Conservation (phyloP, 2,329 filamentous ascomycete species). For the Aspergillus viridinutans region DNA sequence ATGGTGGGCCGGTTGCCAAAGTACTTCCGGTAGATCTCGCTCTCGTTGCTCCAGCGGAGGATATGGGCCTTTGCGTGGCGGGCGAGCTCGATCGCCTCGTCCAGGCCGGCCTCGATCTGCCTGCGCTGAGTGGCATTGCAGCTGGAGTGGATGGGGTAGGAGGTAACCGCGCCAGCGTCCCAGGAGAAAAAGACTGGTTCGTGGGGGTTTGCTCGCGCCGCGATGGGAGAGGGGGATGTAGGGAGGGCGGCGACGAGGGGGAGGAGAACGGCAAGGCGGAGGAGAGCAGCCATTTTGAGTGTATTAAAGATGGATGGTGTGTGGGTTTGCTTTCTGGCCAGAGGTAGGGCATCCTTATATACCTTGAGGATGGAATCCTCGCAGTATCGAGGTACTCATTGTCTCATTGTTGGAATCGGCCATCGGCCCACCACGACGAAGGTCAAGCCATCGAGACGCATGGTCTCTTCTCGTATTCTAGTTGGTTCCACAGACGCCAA, state of each 20-base stretch:
- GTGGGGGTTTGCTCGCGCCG: background rate
- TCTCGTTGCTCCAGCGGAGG: conserved; percentile 48
- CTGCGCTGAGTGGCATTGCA: conserved; percentile 60
- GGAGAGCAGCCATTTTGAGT: background rate
- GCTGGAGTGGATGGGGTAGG: conserved; percentile 57
- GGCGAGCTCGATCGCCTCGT: conserved; percentile 56
- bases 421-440: too few species aligned
- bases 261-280: conserved; percentile 6
- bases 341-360: too few species aligned
- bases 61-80: conserved; percentile 60
- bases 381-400: too few species aligned
- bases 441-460: too few species aligned
- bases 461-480: too few species aligned
- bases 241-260: conserved; percentile 10
- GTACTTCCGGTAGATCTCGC: conserved; percentile 61
- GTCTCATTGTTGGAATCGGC: too few species aligned
- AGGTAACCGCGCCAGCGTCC: conserved; percentile 35
- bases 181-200: conserved; percentile 16
- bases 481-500: too few species aligned
- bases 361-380: background rate
- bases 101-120: conserved; percentile 54
- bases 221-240: background rate
- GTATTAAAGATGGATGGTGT: background rate
- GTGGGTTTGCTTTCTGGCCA: background rate
- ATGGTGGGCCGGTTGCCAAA: conserved; percentile 59